These are phyloP conservation scores for Botrytis byssoidea DNA, from an alignment of 2,329 filamentous ascomycete genomes.

Conservation along the genomic window DNA sequence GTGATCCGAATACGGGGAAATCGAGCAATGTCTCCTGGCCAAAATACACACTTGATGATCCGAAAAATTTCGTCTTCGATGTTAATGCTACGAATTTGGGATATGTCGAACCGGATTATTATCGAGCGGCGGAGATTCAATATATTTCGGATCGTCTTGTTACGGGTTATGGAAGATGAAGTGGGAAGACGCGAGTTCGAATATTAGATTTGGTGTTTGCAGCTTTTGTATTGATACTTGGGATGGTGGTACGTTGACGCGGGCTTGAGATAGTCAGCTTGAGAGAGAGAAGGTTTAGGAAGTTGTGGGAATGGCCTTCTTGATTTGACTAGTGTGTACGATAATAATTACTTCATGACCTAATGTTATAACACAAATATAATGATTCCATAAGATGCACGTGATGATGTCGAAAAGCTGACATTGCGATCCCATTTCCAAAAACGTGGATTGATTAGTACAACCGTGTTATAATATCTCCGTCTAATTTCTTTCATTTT, in stretches of 20 bases:
- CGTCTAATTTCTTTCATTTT: not conserved
- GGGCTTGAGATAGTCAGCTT: not conserved
- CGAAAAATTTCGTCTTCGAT: slow-evolving; percentile 48
- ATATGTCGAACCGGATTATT: slow-evolving; percentile 47
- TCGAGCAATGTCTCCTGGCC: slow-evolving; percentile 42
- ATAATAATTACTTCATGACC: not conserved
- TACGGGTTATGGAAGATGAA: slow-evolving; percentile 1
- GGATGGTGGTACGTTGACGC: not conserved
- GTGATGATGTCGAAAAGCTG: not conserved
- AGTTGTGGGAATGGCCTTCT: not conserved
- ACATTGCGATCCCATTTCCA: no score
- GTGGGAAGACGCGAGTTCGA: not conserved
- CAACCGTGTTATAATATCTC: not conserved
- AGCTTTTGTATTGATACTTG: not conserved
- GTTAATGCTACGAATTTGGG: slow-evolving; percentile 43
- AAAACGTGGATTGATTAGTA: not conserved
- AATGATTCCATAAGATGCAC: not conserved
- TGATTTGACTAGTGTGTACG: not conserved
- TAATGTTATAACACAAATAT: not conserved
- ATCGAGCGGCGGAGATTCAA: slow-evolving; percentile 38
- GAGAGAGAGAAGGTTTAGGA: not conserved
- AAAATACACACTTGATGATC: slow-evolving; percentile 42
- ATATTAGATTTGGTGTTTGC: not conserved
- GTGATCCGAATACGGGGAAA: slow-evolving; percentile 29
- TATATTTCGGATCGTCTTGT: slow-evolving; percentile 18